Conservation (phyloP, 2,329 filamentous ascomycete genomes). For the Ceratocystis papillata region DNA sequence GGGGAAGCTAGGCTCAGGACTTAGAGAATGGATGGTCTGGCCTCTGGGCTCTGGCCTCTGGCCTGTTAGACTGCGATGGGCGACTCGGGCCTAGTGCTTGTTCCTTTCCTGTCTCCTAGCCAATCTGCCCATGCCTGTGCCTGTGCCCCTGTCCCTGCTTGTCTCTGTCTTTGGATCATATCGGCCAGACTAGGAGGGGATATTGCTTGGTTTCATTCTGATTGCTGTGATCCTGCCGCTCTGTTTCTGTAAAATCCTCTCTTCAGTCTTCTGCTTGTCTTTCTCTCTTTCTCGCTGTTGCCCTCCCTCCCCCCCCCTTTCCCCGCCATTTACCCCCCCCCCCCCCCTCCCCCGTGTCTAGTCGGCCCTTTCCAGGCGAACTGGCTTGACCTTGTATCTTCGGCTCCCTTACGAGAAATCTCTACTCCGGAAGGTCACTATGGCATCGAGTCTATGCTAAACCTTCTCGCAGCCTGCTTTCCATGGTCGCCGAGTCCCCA, state of each 20-base stretch:
- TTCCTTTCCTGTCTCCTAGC: too few relatives aligned
- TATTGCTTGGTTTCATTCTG: too few relatives aligned
- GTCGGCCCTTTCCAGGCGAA: conserved; percentile 21
- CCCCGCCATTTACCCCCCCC: background rate
- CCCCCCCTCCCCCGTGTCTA: conserved; percentile 14
- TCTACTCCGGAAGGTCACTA: background rate
- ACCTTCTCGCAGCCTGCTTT: background rate
- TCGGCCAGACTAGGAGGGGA: background rate
- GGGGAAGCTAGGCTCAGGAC: conserved; percentile 4
- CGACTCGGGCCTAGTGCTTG: background rate
- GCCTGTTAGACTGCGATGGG: too few relatives aligned
- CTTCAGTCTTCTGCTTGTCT: background rate
- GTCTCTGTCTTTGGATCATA: background rate
- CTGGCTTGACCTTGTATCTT: conserved; percentile 17
- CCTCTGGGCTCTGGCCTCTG: background rate
- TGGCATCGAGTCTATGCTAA: background rate
- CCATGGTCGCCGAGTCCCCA: background rate
- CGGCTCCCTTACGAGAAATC: background rate
- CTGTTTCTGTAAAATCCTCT: background rate
- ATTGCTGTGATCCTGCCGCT: too few relatives aligned
- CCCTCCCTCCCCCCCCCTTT: background rate
- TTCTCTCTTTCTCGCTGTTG: background rate
- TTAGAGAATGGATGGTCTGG: background rate
- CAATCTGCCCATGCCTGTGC: too few relatives aligned
- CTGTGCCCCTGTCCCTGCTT: background rate